Conservation (phyloP, 768 basidiomycete genomes). For the Russula lepida region DNA sequence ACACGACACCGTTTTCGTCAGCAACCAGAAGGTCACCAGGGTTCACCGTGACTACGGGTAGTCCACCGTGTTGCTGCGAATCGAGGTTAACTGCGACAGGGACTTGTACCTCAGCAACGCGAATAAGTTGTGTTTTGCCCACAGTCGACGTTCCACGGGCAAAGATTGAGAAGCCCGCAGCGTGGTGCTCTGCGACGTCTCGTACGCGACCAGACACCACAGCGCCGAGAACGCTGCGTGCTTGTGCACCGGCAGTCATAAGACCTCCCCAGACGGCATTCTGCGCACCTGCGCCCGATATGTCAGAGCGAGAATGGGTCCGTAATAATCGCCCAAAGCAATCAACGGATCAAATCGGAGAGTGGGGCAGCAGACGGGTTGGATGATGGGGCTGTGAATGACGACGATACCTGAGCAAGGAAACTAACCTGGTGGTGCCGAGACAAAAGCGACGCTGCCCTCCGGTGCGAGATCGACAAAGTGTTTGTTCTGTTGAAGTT, state of each 20-base stretch:
- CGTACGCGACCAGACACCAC: slow-evolving; percentile 81
- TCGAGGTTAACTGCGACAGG: slow-evolving; percentile 42
- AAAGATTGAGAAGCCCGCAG: slow-evolving; percentile 69
- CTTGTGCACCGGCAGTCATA: slow-evolving; percentile 80
- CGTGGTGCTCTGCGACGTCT: slow-evolving; percentile 72
- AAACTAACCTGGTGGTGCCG: slow-evolving; percentile 57
- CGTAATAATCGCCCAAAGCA: not conserved
- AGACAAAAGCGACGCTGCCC: slow-evolving; percentile 63
- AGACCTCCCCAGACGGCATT: slow-evolving; percentile 90
- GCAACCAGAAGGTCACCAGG: slow-evolving; percentile 82
- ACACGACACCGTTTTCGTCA: slow-evolving; percentile 86
- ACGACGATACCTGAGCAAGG: not conserved
- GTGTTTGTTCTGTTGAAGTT: slow-evolving; percentile 50
- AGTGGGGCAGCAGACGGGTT: not conserved
- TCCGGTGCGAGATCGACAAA: slow-evolving; percentile 73
- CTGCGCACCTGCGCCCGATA: slow-evolving; percentile 43
- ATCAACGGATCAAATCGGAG: not conserved
- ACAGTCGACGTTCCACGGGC: slow-evolving; percentile 76
- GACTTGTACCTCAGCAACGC: slow-evolving; percentile 67
- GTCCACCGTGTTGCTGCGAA: slow-evolving; percentile 30
- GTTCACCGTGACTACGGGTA: slow-evolving; percentile 48
- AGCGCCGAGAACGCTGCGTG: slow-evolving; percentile 61
- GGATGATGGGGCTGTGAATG: not conserved
- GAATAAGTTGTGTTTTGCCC: slow-evolving; percentile 78
- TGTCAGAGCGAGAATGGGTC: not conserved